Percentiles rank a stretch among this genome's conserved stretches.
phyloP scores from a whole-genome alignment of 805 yeast species.

The Yamadazyma sp. region DNA sequence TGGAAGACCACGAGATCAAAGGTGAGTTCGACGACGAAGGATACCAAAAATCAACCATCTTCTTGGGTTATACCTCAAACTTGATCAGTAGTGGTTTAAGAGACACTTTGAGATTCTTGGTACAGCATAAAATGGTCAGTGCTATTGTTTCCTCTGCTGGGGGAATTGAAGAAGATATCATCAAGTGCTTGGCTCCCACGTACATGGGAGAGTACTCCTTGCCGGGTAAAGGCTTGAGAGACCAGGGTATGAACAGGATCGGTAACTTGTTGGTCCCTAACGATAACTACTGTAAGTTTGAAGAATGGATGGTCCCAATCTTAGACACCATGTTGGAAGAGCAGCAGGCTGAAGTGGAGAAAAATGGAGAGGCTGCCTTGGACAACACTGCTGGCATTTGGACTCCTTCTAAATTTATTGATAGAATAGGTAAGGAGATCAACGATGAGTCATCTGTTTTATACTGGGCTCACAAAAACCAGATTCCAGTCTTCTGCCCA shows the following conservation, averaged over 20 bases:
- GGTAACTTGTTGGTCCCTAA: conserved; percentile 97
- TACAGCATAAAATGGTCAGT: conserved; percentile 90
- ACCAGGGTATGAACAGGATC: conserved; percentile 95
- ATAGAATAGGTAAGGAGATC: conserved; percentile 92
- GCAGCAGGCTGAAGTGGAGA: conserved; percentile 65
- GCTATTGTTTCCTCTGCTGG: conserved; percentile 98
- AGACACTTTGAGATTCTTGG: conserved; percentile 84
- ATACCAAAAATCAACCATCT: conserved; percentile 81
- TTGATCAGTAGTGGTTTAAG: conserved; percentile 92
- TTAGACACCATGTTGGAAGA: conserved; percentile 85
- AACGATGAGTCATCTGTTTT: conserved; percentile 90
- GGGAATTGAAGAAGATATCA: conserved; percentile 96
- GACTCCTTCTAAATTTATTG: conserved; percentile 93
- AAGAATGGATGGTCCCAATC: conserved; percentile 98
- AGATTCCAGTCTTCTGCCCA: conserved; percentile 96
- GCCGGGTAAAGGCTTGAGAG: conserved; percentile 80
- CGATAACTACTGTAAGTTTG: conserved; percentile 95
- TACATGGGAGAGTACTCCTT: conserved; percentile 88
- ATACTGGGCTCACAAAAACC: conserved; percentile 97
- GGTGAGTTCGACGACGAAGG: conserved; percentile 81
- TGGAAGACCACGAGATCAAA: conserved; percentile 63
- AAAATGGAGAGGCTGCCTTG: conserved; percentile 50
- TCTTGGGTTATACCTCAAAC: conserved; percentile 95
- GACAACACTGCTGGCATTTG: conserved; percentile 69
- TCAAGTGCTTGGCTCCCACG: conserved; percentile 95